Evolutionary conservation across 1,139 yeast species (phyloP).

Genomic region (Pneumocystis oryctolagi): DNA sequence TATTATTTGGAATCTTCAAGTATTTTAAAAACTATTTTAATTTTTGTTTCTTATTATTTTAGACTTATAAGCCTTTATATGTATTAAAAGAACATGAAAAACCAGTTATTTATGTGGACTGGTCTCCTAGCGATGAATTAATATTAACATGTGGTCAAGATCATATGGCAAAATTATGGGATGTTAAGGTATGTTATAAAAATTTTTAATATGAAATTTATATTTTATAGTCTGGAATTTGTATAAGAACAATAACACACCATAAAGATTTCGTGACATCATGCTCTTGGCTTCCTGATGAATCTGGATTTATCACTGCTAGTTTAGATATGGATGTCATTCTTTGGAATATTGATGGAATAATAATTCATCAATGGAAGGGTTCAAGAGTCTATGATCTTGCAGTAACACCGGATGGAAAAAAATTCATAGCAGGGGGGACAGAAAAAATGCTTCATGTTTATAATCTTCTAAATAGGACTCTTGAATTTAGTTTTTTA

Average conservation of each 20-base stretch:
- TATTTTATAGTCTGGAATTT: constrained; percentile 4
- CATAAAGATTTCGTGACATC: constrained; percentile 38
- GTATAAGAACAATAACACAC: constrained; percentile 4
- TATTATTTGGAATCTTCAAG: constrained; percentile 46
- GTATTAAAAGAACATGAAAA: constrained; percentile 36
- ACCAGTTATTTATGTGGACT: constrained; percentile 52
- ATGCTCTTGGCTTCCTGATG: constrained; percentile 57
- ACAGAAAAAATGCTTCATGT: constrained; percentile 41
- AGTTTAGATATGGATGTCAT: constrained; percentile 64
- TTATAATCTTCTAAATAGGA: constrained; percentile 30
- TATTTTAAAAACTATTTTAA: constrained; percentile 20
- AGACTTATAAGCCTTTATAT: constrained; percentile 20
- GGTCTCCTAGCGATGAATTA: constrained; percentile 61
- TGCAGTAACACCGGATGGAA: constrained; percentile 51
- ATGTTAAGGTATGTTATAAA: constrained; percentile 28
- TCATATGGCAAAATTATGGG: constrained; percentile 54
- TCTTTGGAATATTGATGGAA: constrained; percentile 40
- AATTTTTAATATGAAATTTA: constrained; percentile 10
- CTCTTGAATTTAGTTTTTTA: constrained; percentile 23
- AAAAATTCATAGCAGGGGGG: constrained; percentile 46
- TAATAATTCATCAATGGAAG: constrained; percentile 28
- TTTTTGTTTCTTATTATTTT: constrained; percentile 25
- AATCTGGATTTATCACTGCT: constrained; percentile 52
- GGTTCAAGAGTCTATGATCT: constrained; percentile 51
- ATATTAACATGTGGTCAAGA: constrained; percentile 52